Percentiles rank a stretch among this genome's conserved stretches.
These are phyloP conservation scores for Lignosus rhinocerotis DNA, from an alignment of 1,284 basidiomycete genomes.

Conservation along the genomic window DNA sequence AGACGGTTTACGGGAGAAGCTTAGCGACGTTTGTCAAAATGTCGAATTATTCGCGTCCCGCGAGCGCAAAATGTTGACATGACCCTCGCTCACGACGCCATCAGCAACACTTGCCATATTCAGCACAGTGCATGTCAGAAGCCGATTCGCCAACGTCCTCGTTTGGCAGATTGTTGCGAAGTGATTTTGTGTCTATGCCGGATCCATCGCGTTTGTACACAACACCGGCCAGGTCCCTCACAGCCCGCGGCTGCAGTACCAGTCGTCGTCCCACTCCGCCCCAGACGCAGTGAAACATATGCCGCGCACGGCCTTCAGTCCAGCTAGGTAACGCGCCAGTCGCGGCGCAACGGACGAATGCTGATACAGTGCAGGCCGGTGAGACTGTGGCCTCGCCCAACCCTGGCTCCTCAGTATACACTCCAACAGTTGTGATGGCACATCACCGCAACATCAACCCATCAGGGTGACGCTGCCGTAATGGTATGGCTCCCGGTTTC, in stretches of 20 bases:
- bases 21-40: constrained; percentile 24
- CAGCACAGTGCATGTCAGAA: constrained; percentile 14
- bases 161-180: constrained; percentile 28
- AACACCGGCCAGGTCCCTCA: background rate
- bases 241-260: constrained; percentile 5
- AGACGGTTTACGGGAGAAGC: constrained; percentile 16
- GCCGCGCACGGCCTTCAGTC: constrained; percentile 8
- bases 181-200: constrained; percentile 18
- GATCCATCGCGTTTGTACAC: constrained; percentile 14
- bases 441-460: constrained; percentile 25
- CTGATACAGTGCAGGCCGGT: constrained; percentile 4
- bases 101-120: constrained; percentile 23
- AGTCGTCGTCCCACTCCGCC: background rate
- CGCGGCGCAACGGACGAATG: background rate
- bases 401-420: constrained; percentile 3
- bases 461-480: constrained; percentile 21
- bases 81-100: constrained; percentile 16
- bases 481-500: constrained; percentile 9
- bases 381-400: constrained; percentile 16
- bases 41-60: constrained; percentile 15
- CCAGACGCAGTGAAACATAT: constrained; percentile 10
- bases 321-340: background rate
- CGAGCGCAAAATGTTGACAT: constrained; percentile 14
- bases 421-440: constrained; percentile 22
- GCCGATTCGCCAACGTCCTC: constrained; percentile 20